Evolutionary conservation across 2,329 filamentous ascomycete species (phyloP), one percentile per base, ranked within the genome.

Genomic region (Macrophomina phaseolina): DNA sequence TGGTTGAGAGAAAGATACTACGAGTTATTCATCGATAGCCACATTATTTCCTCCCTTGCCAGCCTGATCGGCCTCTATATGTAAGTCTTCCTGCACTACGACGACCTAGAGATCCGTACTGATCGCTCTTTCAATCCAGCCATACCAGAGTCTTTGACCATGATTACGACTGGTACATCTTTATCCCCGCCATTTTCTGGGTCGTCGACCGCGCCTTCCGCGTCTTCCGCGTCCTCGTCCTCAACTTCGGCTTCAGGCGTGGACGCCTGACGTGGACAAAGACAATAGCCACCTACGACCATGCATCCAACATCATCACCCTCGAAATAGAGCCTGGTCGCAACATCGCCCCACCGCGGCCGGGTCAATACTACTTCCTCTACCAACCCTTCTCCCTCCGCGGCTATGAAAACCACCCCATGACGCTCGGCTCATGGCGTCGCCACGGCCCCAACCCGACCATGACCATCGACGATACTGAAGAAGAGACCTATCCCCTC

Each of bases 1-100:
- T 84, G 81, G 73, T 76, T 88, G n/a, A 81, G 86, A 0, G 80
- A 83, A 11, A 80, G 80, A 12, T 79, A 81, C n/a, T 89, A 72
- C 65, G 76, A 79, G 60, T 28, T 78, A 62, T 73, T 81, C 70
- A 69, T 86, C 81, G 4, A 78, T 73, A 49, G 80, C 70, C 52
- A 85, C 82, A 67, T 84, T 75, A 64, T 79, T 75, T 46, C 76
- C 67, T 75, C 76, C 14, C 69, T 77, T 46, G 68, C 85, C 0
- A 73, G 85, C 0, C 71, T 88, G 0, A 72, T 83, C 34, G 81
- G 81, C 0, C 84, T 87, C 80, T 83, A 84, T 42, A 82, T 82
- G 82, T 85, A 77, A 71, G 84, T 78, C 23, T 30, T 12, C 5
- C 14, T n/a, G 7, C 48, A 12, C 18, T 14, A 5, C 1, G 23